Evolutionary conservation across 2,329 filamentous ascomycete genomes (phyloP).

Genomic region (Calycina herbarum): DNA sequence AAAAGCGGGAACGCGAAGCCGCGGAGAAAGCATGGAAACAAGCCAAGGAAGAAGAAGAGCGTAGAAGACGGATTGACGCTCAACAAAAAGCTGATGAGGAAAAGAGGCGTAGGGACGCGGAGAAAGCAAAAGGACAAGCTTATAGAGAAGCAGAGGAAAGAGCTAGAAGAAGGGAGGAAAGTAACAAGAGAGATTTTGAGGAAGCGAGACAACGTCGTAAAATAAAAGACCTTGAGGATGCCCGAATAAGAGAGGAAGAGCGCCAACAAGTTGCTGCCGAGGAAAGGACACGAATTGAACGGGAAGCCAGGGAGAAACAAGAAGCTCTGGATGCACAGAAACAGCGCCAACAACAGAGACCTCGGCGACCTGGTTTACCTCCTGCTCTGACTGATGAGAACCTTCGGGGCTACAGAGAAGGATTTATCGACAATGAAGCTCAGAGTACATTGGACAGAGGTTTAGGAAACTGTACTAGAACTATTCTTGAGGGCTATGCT

Average conservation of each 20-base stretch:
- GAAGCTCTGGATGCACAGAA: background rate
- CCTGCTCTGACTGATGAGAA: constrained; percentile 1
- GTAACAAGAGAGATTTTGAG: background rate
- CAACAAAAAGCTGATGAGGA: background rate
- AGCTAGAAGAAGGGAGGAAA: background rate
- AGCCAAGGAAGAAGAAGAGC: background rate
- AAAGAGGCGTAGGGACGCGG: background rate
- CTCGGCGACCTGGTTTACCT: background rate
- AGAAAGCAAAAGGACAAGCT: constrained; percentile 1
- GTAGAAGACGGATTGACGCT: background rate
- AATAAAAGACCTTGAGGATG: background rate
- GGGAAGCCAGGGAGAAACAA: background rate
- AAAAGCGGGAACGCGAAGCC: background rate
- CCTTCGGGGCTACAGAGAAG: background rate
- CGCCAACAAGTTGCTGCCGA: background rate
- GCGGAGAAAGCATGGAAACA: background rate
- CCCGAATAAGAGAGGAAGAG: background rate
- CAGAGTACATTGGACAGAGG: constrained; percentile 4
- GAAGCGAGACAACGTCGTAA: background rate
- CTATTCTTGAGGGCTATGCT: constrained; percentile 3
- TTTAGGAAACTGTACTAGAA: constrained; percentile 1
- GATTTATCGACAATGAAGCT: background rate
- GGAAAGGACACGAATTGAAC: background rate
- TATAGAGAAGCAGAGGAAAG: background rate
- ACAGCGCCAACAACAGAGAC: background rate